These are phyloP conservation scores for Pseudophaeomoniella oleicola DNA, from an alignment of 2,329 filamentous ascomycete species.

Conservation along the genomic window DNA sequence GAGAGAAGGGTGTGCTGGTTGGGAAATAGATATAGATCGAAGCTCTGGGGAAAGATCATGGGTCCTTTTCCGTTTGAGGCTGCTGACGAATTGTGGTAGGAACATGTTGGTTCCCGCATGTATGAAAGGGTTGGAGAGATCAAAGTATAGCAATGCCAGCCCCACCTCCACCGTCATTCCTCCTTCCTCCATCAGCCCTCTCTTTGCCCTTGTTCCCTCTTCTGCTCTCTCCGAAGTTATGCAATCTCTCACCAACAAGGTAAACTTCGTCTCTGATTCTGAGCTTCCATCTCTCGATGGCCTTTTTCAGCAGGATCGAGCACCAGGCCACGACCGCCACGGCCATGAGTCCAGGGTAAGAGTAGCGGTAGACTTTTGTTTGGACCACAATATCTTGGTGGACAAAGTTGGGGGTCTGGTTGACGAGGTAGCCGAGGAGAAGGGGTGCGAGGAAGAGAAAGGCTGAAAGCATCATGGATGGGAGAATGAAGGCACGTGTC, in stretches of 20 bases:
- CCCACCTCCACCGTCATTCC: too few relatives aligned
- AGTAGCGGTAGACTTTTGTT: constrained; percentile 44
- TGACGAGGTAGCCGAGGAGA: constrained; percentile 37
- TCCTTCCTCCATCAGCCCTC: background rate
- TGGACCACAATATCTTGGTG: constrained; percentile 17
- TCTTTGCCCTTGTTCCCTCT: background rate
- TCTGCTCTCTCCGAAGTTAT: constrained; percentile 66
- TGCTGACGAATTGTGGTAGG: too few relatives aligned
- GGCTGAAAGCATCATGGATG: constrained; percentile 47
- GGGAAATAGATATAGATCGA: too few relatives aligned
- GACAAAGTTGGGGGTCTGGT: constrained; percentile 21
- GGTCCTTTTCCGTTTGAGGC: too few relatives aligned
- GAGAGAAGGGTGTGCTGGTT: too few relatives aligned
- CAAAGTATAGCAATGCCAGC: too few relatives aligned
- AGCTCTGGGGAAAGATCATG: too few relatives aligned
- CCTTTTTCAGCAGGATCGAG: constrained; percentile 26
- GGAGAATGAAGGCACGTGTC: constrained; percentile 76
- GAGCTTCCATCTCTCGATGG: constrained; percentile 62
- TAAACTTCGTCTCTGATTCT: constrained; percentile 90
- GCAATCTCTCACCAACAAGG: constrained; percentile 80
- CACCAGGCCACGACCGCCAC: constrained; percentile 34
- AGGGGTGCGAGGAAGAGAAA: constrained; percentile 53
- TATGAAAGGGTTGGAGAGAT: too few relatives aligned
- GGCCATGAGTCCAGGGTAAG: constrained; percentile 54
- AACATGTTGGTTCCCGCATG: too few relatives aligned